A percentile compares a stretch with the other conserved stretches of the same genome.
Evolutionary conservation across 2,329 filamentous ascomycete genomes (phyloP).

Genomic region (Hypoxylon sp.): DNA sequence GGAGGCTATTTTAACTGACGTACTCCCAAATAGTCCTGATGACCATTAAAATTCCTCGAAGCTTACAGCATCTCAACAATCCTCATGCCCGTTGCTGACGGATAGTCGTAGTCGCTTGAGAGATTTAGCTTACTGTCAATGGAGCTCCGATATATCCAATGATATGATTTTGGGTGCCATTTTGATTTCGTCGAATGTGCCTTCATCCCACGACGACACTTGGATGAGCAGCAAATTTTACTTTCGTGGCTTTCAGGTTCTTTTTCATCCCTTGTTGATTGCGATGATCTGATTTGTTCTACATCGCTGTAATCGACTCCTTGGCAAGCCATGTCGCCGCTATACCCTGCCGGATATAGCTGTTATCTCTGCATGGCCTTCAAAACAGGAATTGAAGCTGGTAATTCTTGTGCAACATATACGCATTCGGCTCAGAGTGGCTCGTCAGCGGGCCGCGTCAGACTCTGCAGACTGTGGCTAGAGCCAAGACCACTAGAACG

Average conservation of each 20-base stretch:
- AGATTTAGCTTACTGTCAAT: neutral
- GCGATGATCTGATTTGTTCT: constrained; percentile 16
- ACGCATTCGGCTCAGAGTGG: neutral
- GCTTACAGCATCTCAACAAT: constrained; percentile 1
- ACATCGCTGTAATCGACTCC: constrained; percentile 1
- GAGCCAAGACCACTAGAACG: constrained; percentile 11
- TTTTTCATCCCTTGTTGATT: constrained; percentile 9
- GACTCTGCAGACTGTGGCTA: constrained; percentile 1
- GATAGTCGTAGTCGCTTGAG: neutral
- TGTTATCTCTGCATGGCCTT: neutral
- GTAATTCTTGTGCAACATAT: constrained; percentile 1
- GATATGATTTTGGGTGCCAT: constrained; percentile 2
- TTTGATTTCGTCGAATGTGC: neutral
- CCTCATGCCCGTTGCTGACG: neutral
- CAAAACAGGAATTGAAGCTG: neutral
- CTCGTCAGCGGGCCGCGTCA: constrained; percentile 25
- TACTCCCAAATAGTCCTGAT: neutral
- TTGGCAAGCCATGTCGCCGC: constrained; percentile 32
- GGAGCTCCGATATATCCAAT: neutral
- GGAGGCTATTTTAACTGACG: constrained; percentile 13
- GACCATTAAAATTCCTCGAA: neutral
- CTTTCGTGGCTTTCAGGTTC: constrained; percentile 4
- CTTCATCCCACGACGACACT: constrained; percentile 5
- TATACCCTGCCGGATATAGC: constrained; percentile 3
- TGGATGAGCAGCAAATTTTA: constrained; percentile 7